Conservation (phyloP, 768 basidiomycete genomes). For the Podaxis rugospora region DNA sequence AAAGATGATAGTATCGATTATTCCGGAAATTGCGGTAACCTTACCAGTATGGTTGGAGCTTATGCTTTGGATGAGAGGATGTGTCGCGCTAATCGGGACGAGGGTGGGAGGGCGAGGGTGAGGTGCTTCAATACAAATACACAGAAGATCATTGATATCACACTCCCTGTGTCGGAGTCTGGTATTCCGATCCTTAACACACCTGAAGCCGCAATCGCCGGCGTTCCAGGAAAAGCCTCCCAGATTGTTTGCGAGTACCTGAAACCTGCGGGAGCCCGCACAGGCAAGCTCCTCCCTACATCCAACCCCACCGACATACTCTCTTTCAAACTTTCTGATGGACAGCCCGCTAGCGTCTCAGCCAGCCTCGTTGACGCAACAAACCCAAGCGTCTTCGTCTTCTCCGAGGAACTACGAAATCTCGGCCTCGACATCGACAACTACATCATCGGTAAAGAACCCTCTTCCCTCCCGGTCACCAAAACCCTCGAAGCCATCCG, state of each 20-base stretch:
- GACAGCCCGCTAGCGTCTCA: constrained; percentile 18
- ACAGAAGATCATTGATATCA: constrained; percentile 60
- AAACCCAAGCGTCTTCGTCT: constrained; percentile 69
- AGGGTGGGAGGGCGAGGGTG: constrained; percentile 35
- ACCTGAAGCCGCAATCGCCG: constrained; percentile 55
- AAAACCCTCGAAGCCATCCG: constrained; percentile 49
- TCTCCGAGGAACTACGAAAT: constrained; percentile 34
- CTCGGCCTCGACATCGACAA: constrained; percentile 30
- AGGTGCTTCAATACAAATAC: constrained; percentile 73
- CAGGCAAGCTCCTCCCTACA: constrained; percentile 67
- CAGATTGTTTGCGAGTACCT: constrained; percentile 64
- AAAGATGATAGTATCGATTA: constrained; percentile 58
- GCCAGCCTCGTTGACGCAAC: constrained; percentile 68
- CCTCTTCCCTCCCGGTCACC: constrained; percentile 19
- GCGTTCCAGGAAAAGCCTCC: constrained; percentile 64
- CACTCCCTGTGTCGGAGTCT: constrained; percentile 49
- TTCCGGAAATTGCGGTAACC: constrained; percentile 74
- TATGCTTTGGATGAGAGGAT: constrained; percentile 68
- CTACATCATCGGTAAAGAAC: constrained; percentile 28
- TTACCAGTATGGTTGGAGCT: constrained; percentile 68
- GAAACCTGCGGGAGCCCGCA: constrained; percentile 62
- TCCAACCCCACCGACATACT: constrained; percentile 39
- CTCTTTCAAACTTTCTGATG: constrained; percentile 27
- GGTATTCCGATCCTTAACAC: constrained; percentile 38
- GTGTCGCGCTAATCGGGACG: constrained; percentile 23